These are phyloP conservation scores for Akanthomyces uredinophilus DNA, from an alignment of 2,329 filamentous ascomycete genomes.

Conservation along the genomic window DNA sequence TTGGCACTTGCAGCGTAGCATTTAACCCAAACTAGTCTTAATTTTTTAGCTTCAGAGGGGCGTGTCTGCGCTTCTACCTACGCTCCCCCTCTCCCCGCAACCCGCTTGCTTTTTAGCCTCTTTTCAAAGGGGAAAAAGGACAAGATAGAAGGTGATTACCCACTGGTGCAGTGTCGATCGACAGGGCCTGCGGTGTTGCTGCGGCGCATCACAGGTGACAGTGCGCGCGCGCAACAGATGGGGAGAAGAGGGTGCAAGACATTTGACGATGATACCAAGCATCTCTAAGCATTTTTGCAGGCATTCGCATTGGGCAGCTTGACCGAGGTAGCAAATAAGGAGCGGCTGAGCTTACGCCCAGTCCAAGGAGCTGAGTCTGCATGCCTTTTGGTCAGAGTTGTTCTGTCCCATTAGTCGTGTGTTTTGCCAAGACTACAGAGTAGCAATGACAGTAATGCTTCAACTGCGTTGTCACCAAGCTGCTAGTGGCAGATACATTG, in stretches of 20 bases:
- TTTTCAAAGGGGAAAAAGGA: not conserved
- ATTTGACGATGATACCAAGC: not conserved
- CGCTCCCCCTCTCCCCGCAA: not conserved
- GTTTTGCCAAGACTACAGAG: not conserved
- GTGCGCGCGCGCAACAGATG: not conserved
- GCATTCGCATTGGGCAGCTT: not conserved
- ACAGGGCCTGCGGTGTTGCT: conserved; percentile 10
- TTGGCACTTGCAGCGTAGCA: conserved; percentile 7
- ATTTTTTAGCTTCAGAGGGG: conserved; percentile 1
- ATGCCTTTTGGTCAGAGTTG: not conserved
- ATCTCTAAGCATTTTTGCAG: not conserved
- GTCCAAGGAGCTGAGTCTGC: no score
- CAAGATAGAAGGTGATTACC: not conserved
- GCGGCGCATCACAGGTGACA: not conserved
- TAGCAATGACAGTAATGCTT: not conserved
- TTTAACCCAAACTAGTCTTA: not conserved
- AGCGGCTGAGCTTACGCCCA: no score
- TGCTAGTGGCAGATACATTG: not conserved
- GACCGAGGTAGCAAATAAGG: not conserved
- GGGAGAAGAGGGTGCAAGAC: not conserved
- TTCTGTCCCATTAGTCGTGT: no score
- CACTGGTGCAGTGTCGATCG: conserved; percentile 7
- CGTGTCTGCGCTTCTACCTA: not conserved
- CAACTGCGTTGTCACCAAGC: not conserved
- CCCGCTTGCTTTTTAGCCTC: not conserved